Conservation (phyloP, 495 filamentous ascomycete species). For the Hypoxylon crocopeplum region DNA sequence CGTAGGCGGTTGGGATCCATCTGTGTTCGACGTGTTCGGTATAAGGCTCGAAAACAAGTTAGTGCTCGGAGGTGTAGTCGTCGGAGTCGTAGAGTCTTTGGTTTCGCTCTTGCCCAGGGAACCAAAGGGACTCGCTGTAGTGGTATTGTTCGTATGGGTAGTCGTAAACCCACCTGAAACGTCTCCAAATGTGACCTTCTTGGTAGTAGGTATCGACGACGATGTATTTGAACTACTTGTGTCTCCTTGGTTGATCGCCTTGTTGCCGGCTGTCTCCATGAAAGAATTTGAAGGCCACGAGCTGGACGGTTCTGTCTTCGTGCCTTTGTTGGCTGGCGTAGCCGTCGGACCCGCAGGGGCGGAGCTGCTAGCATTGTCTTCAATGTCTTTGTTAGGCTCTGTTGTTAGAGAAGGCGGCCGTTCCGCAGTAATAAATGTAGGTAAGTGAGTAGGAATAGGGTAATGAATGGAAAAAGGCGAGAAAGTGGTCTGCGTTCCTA, state of each 20-base stretch:
- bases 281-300: too few relatives aligned
- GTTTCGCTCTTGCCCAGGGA: conserved; percentile 1
- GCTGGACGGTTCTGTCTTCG: too few relatives aligned
- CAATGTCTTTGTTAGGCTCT: background rate
- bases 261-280: background rate
- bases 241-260: background rate
- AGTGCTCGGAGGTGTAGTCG: background rate
- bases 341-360: background rate
- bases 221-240: background rate
- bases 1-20: background rate
- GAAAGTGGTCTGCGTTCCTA: background rate
- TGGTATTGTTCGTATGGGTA: background rate
- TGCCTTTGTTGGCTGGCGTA: background rate
- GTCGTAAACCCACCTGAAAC: background rate
- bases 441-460: background rate
- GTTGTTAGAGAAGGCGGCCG: background rate
- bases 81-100: background rate
- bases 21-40: conserved; percentile 9
- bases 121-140: background rate
- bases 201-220: background rate
- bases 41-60: background rate
- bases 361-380: background rate
- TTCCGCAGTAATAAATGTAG: background rate
- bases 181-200: conserved; percentile 11
- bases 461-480: background rate